A percentile compares a stretch with the other conserved stretches of the same genome.
These are phyloP conservation scores for Candida nitratophila DNA, from an alignment of 805 yeast species.

Conservation along the genomic window DNA sequence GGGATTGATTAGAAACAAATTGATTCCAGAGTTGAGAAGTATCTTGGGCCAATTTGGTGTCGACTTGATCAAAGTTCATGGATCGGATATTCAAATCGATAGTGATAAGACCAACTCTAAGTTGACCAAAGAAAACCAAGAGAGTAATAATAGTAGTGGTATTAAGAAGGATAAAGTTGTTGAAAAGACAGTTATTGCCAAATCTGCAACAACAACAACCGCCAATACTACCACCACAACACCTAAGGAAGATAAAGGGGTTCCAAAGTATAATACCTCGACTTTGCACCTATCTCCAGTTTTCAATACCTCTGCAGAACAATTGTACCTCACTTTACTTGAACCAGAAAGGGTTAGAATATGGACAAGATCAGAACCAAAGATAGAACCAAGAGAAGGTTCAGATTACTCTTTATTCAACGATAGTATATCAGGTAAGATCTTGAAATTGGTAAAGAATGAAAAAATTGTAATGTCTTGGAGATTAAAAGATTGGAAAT, in stretches of 20 bases:
- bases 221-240: too few species aligned
- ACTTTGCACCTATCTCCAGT: constrained; percentile 62
- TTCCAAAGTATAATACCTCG: constrained; percentile 7
- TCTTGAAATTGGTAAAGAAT: constrained; percentile 51
- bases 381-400: constrained; percentile 52
- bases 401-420: constrained; percentile 61
- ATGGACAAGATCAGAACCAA: constrained; percentile 78
- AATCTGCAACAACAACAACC: constrained; percentile 9
- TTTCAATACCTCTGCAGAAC: constrained; percentile 85
- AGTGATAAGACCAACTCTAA: constrained; percentile 54
- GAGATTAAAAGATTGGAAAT: constrained; percentile 87
- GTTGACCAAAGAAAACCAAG: constrained; percentile 45
- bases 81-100: constrained; percentile 82
- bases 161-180: constrained; percentile 19
- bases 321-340: constrained; percentile 68
- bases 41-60: constrained; percentile 61
- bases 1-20: constrained; percentile 34
- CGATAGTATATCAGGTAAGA: constrained; percentile 74
- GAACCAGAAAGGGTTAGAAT: constrained; percentile 77
- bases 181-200: constrained; percentile 22
- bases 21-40: constrained; percentile 67
- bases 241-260: too few species aligned
- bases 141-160: constrained; percentile 11
- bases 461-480: constrained; percentile 65
- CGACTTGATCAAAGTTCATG: constrained; percentile 72